phyloP scores from a whole-genome alignment of 2,329 filamentous ascomycete species.

The Eurotiales sp. region DNA sequence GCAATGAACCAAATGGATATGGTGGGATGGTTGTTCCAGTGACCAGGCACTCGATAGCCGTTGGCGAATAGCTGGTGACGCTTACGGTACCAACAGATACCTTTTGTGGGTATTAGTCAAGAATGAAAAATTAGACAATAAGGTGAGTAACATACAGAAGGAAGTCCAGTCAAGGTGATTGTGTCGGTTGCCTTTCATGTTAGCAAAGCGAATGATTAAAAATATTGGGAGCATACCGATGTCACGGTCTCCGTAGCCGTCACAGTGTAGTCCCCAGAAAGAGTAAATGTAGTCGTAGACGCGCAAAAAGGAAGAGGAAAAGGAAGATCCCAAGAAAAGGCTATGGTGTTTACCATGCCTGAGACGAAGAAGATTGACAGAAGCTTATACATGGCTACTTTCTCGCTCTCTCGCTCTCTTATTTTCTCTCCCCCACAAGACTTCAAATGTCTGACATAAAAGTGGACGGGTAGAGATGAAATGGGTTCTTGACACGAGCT shows the following conservation, averaged over 20 bases:
- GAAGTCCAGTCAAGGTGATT: not conserved
- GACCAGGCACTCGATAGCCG: constrained; percentile 2
- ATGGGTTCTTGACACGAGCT: no score
- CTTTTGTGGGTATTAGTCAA: no score
- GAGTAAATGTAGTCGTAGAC: not conserved
- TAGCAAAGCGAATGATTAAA: not conserved
- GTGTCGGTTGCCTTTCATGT: constrained; percentile 1
- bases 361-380: not conserved
- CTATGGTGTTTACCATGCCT: not conserved
- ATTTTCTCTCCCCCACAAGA: no score
- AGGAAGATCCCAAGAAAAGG: not conserved
- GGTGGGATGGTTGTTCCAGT: constrained; percentile 4
- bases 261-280: constrained; percentile 2
- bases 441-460: no score
- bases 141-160: not conserved
- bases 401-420: no score
- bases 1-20: not conserved
- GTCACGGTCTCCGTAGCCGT: constrained; percentile 5
- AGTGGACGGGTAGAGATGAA: no score
- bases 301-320: constrained; percentile 3
- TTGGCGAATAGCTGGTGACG: constrained; percentile 2
- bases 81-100: constrained; percentile 2
- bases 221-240: not conserved
- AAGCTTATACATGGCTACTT: no score
- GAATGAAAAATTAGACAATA: not conserved